Evolutionary conservation across 441 rosid species (phyloP), one percentile per base, ranked within the genome.

Genomic region (Aleurites moluccanus): DNA sequence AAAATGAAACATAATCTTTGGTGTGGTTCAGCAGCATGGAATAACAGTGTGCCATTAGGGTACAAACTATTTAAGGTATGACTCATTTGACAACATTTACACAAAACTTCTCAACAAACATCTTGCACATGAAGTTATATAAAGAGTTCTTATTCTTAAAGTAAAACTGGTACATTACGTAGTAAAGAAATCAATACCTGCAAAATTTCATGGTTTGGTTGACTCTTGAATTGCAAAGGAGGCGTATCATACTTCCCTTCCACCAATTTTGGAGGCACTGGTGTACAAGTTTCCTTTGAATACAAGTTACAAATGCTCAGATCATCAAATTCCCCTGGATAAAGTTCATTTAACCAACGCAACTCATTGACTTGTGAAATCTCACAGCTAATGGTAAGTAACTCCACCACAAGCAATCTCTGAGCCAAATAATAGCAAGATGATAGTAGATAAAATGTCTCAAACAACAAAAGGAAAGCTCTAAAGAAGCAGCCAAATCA

Each of bases 341-440:
- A 92, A 75, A 95, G 91, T 86, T 90, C 96, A 70, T 64, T 64
- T 71, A 88, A 83, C 96, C 94, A 91, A 75, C 79, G 72, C 50
- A 69, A 73, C 68, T 76, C 81, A 18, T 73, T 73, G 25, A 67
- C 80, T 78, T 80, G 78, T 44, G 76, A 73, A 79, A 59, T 86
- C 78, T 91, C 91, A 77, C 73, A 77, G 80, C 88, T 82, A 72
- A 82, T 57, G 59, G 83, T 76, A 52, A 82, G 76, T 65, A 94
- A 82, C 78, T 90, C 91, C 77, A 79, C 50, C 40, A 89, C 82
- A 55, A 91, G 85, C 78, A 91, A 69, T 30, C 97, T 83, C 99
- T 94, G 81, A 59, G 68, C 30, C 73, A 57, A 76, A 77, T 59
- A 77, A 21, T 23, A 70, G n/a, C 50, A 70, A 16, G 40, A 25